phyloP scores from a whole-genome alignment of 2,329 filamentous ascomycete genomes.

The Claviceps pazoutovae region DNA sequence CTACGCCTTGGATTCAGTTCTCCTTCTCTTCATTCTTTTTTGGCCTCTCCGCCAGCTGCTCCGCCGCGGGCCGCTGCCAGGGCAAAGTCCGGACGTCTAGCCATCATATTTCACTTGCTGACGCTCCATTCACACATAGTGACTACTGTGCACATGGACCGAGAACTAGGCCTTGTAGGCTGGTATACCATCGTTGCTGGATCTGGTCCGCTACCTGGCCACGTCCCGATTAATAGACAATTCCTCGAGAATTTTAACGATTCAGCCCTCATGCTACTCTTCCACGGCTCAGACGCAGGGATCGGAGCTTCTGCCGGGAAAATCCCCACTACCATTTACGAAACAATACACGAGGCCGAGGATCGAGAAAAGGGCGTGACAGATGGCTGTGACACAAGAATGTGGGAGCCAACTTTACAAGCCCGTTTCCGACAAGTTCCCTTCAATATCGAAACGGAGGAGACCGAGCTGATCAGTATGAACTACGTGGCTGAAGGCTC shows the following conservation, averaged over 20 bases:
- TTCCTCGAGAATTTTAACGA: conserved; percentile 67
- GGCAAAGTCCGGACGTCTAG: not conserved
- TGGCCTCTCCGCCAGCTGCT: not conserved
- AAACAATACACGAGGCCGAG: conserved; percentile 66
- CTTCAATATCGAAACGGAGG: conserved; percentile 82
- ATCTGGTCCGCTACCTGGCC: conserved; percentile 54
- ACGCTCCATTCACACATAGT: conserved; percentile 35
- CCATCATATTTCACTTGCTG: not conserved
- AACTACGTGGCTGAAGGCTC: conserved; percentile 81
- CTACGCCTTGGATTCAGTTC: not conserved
- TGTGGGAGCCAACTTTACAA: conserved; percentile 46
- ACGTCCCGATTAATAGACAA: conserved; percentile 63
- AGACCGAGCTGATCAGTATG: conserved; percentile 95
- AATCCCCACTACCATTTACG: conserved; percentile 82
- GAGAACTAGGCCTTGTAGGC: conserved; percentile 73
- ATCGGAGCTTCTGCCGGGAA: conserved; percentile 54
- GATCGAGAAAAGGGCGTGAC: conserved; percentile 28
- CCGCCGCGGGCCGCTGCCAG: not conserved
- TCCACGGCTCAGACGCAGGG: conserved; percentile 52
- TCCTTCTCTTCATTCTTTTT: not conserved
- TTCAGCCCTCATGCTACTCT: conserved; percentile 73
- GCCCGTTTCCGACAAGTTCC: conserved; percentile 71
- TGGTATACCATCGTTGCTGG: conserved; percentile 75
- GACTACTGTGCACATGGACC: conserved; percentile 75
- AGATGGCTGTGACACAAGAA: conserved; percentile 52